phyloP scores from a whole-genome alignment of 2,329 filamentous ascomycete species.

The Penicillium frequentans region DNA sequence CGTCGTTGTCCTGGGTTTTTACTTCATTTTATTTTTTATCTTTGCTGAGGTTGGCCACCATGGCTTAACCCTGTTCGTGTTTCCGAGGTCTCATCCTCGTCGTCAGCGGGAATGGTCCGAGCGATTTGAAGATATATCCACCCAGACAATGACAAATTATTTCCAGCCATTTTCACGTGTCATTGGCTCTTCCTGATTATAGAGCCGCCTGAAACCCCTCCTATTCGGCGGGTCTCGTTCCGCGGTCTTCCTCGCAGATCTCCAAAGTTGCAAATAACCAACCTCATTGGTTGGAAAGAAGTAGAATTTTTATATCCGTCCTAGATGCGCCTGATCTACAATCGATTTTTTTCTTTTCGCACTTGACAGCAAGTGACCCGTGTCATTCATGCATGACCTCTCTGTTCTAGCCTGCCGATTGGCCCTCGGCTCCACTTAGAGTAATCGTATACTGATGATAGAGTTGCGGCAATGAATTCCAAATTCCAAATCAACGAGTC shows the following conservation, averaged over 20 bases:
- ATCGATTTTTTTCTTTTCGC: conserved; percentile 3
- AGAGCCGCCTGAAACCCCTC: conserved; percentile 3
- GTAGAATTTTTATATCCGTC: not conserved
- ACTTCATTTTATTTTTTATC: no score
- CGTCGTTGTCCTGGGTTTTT: not conserved
- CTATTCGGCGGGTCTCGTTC: conserved; percentile 1
- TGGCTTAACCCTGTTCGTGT: not conserved
- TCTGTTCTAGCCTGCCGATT: conserved; percentile 6
- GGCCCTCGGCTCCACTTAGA: conserved; percentile 9
- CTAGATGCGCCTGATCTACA: conserved; percentile 6
- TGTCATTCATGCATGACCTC: conserved; percentile 10
- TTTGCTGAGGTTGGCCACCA: not conserved
- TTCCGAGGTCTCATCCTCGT: not conserved
- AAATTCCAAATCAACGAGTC: conserved; percentile 3
- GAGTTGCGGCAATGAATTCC: conserved; percentile 8
- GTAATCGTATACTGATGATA: not conserved
- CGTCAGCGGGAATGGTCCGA: not conserved
- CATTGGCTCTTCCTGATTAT: not conserved
- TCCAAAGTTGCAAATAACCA: not conserved
- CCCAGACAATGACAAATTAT: conserved; percentile 11
- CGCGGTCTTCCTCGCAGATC: conserved; percentile 5
- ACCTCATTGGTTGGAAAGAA: not conserved
- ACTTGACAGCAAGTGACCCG: conserved; percentile 13
- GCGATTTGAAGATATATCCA: not conserved
- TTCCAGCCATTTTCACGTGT: not conserved